Percentiles rank a stretch among this genome's conserved stretches.
phyloP scores from a whole-genome alignment of 2,329 filamentous ascomycete species.

The Trichoderma breve region DNA sequence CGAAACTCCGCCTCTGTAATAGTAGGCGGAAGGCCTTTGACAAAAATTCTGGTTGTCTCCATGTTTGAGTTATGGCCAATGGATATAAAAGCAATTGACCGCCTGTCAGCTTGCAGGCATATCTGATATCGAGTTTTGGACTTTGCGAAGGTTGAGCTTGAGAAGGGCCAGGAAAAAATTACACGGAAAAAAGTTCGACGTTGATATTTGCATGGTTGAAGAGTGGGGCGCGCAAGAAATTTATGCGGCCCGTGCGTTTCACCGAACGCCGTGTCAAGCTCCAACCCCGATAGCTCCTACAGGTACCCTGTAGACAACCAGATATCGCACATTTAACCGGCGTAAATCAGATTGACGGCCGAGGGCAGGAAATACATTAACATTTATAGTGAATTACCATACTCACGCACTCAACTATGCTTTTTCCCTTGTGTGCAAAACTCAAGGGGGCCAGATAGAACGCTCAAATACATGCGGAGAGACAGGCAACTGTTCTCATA shows the following conservation, averaged over 20 bases:
- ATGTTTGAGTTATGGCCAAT: slow-evolving; percentile 32
- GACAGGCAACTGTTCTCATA: neutral
- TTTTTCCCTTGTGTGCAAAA: too few relatives aligned
- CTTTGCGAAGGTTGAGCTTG: neutral
- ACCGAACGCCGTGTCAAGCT: slow-evolving; percentile 6
- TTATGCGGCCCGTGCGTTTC: slow-evolving; percentile 17
- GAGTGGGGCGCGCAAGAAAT: slow-evolving; percentile 20
- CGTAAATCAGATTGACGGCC: neutral
- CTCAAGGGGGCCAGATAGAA: neutral
- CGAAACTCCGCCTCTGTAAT: slow-evolving; percentile 82
- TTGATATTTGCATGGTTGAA: slow-evolving; percentile 5
- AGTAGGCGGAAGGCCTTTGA: slow-evolving; percentile 81
- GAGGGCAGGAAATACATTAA: rapidly evolving
- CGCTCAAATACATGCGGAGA: neutral
- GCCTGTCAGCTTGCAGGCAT: neutral
- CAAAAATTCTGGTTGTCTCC: slow-evolving; percentile 68
- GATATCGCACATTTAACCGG: neutral
- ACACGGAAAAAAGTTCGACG: neutral
- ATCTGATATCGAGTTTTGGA: neutral
- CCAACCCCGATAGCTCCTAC: neutral
- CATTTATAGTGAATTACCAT: neutral
- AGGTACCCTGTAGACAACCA: neutral
- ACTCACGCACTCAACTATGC: too few relatives aligned
- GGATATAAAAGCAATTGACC: neutral
- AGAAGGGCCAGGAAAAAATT: slow-evolving; percentile 8